Percentiles rank a stretch among this genome's conserved stretches.
phyloP scores from a whole-genome alignment of 2,329 filamentous ascomycete species.

The Torrubiellomyces zombiae region DNA sequence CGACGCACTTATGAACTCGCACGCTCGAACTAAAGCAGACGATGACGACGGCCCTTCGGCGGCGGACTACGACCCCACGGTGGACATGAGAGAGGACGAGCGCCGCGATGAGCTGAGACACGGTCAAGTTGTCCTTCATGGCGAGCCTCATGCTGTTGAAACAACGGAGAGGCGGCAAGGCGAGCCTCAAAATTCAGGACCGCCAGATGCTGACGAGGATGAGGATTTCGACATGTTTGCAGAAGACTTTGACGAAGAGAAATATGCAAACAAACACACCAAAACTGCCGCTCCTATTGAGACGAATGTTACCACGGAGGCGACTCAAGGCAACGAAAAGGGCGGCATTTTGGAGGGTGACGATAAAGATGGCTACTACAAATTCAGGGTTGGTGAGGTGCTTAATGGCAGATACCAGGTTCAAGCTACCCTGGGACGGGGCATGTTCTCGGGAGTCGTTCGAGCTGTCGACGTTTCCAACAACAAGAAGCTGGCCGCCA shows the following conservation, averaged over 20 bases:
- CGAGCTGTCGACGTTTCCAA: constrained; percentile 64
- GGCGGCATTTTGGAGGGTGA: constrained; percentile 80
- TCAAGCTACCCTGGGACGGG: constrained; percentile 72
- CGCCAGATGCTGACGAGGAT: constrained; percentile 41
- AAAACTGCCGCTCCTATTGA: constrained; percentile 19
- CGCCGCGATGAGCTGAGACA: constrained; percentile 50
- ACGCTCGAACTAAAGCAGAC: constrained; percentile 23
- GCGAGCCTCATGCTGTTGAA: constrained; percentile 19
- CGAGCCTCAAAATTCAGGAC: constrained; percentile 3
- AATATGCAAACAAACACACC: constrained; percentile 39
- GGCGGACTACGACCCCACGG: constrained; percentile 78
- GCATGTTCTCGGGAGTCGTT: constrained; percentile 95
- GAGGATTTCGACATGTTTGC: constrained; percentile 85
- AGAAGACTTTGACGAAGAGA: constrained; percentile 55
- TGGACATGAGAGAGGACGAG: constrained; percentile 76
- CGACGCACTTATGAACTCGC: constrained; percentile 47
- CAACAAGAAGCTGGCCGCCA: constrained; percentile 63
- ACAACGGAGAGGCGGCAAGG: constrained; percentile 8
- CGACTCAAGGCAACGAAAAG: constrained; percentile 44
- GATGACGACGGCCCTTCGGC: constrained; percentile 68
- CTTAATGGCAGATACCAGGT: constrained; percentile 82
- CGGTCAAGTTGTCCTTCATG: constrained; percentile 34
- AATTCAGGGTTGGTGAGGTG: constrained; percentile 80
- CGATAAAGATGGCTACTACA: constrained; percentile 92
- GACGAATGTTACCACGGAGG: constrained; percentile 27